phyloP scores from a whole-genome alignment of 1,139 yeast species.

The Wickerhamomyces sp. region DNA sequence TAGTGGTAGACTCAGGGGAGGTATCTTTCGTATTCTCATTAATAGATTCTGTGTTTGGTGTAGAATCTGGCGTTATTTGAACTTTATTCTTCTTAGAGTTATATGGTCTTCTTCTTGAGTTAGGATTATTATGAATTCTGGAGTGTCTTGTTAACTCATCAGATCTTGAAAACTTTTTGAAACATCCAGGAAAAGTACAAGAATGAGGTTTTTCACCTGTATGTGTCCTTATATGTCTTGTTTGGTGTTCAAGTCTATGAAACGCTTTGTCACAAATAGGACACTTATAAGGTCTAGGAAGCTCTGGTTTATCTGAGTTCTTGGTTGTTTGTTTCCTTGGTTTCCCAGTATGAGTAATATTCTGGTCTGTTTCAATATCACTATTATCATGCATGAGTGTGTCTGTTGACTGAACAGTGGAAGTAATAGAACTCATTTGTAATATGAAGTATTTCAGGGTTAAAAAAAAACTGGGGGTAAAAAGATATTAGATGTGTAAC shows the following conservation, averaged over 20 bases:
- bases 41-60: not conserved
- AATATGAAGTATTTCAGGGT: not conserved
- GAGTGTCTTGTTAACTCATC: constrained; percentile 91
- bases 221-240: constrained; percentile 90
- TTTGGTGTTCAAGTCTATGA: constrained; percentile 89
- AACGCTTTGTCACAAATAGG: constrained; percentile 90
- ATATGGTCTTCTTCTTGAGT: constrained; percentile 46
- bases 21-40: too few species aligned
- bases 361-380: not conserved
- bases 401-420: not conserved
- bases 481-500: not conserved
- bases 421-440: not conserved
- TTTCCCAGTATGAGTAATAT: constrained; percentile 3
- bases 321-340: constrained; percentile 4
- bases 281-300: constrained; percentile 70
- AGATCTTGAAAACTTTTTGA: constrained; percentile 77
- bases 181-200: constrained; percentile 84
- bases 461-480: not conserved
- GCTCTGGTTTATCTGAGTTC: constrained; percentile 11
- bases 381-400: not conserved
- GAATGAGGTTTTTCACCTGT: constrained; percentile 95
- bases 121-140: constrained; percentile 81
- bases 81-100: constrained; percentile 25
- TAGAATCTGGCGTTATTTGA: not conserved
- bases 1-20: not conserved